Conservation (phyloP, 192 early-diverging fungal species). For the Dissophora globulifera region DNA sequence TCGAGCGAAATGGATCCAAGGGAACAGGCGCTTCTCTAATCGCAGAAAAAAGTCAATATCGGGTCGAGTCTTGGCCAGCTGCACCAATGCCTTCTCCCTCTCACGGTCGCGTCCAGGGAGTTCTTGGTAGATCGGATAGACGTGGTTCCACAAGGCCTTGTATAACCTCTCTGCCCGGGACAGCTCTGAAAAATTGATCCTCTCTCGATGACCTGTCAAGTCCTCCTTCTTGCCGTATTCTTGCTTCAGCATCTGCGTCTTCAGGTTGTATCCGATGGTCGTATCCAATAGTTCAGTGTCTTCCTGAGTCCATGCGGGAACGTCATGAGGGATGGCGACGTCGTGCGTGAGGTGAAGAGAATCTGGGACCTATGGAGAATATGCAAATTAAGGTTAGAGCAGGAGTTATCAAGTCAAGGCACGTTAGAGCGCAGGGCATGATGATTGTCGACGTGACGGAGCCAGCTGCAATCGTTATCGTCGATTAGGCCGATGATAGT, state of each 20-base stretch:
- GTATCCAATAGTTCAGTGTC: conserved; percentile 48
- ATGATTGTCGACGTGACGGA: too few species aligned
- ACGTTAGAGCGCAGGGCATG: too few species aligned
- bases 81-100: conserved; percentile 4
- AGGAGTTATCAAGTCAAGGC: too few species aligned
- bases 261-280: conserved; percentile 39
- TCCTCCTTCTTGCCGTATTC: conserved; percentile 34
- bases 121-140: conserved; percentile 50
- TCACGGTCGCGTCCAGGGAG: conserved; percentile 26
- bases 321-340: conserved; percentile 55
- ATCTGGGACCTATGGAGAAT: conserved; percentile 19
- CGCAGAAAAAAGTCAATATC: conserved; percentile 43
- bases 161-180: conserved; percentile 51
- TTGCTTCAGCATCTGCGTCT: conserved; percentile 22
- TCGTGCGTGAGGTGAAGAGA: conserved; percentile 47
- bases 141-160: conserved; percentile 56
- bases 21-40: conserved; percentile 50
- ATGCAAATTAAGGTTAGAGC: too few species aligned
- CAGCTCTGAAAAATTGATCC: conserved; percentile 49
- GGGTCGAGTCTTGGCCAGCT: conserved; percentile 29
- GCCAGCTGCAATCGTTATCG: too few species aligned
- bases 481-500: too few species aligned
- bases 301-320: conserved; percentile 51
- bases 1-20: conserved; percentile 52
- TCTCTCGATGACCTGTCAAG: conserved; percentile 16